A percentile compares a stretch with the other conserved stretches of the same genome.
phyloP scores from a whole-genome alignment of 495 filamentous ascomycete species.

The Penicillium daleae region DNA sequence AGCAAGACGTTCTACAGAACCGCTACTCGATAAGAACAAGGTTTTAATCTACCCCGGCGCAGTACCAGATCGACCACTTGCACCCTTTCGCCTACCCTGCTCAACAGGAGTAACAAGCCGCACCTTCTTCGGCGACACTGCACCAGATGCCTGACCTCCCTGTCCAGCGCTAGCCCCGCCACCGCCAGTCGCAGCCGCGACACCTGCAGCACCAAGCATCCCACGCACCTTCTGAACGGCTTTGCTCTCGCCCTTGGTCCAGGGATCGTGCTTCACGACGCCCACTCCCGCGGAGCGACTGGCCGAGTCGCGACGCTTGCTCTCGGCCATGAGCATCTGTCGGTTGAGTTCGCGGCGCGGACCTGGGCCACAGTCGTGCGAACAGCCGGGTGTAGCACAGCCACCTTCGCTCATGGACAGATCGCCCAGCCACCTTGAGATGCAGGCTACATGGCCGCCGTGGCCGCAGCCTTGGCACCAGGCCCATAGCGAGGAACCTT shows the following conservation, averaged over 20 bases:
- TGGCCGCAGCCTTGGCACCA: slow-evolving; percentile 78
- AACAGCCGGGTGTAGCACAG: slow-evolving; percentile 73
- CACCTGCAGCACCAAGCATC: slow-evolving; percentile 44
- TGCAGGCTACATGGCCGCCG: slow-evolving; percentile 71
- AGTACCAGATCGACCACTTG: slow-evolving; percentile 30
- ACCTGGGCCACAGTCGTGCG: slow-evolving; percentile 72
- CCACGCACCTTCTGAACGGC: slow-evolving; percentile 54
- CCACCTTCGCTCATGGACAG: slow-evolving; percentile 63
- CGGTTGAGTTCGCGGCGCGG: slow-evolving; percentile 55
- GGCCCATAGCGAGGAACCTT: slow-evolving; percentile 58
- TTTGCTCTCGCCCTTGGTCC: slow-evolving; percentile 47
- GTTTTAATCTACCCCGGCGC: slow-evolving; percentile 1
- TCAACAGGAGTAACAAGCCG: slow-evolving; percentile 49
- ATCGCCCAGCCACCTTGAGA: slow-evolving; percentile 66
- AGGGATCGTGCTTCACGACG: slow-evolving; percentile 49
- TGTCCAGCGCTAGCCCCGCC: slow-evolving; percentile 27
- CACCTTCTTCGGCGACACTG: slow-evolving; percentile 51
- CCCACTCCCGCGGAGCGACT: slow-evolving; percentile 40
- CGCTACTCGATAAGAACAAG: not conserved
- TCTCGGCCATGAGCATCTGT: slow-evolving; percentile 35
- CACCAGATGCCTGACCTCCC: slow-evolving; percentile 29
- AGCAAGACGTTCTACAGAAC: not conserved
- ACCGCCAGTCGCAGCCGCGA: slow-evolving; percentile 28
- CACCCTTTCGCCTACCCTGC: slow-evolving; percentile 36
- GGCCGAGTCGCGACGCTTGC: slow-evolving; percentile 43